A percentile compares a stretch with the other conserved stretches of the same genome.
These are phyloP conservation scores for Cercospora zeina DNA, from an alignment of 2,329 filamentous ascomycete genomes.

Conservation along the genomic window DNA sequence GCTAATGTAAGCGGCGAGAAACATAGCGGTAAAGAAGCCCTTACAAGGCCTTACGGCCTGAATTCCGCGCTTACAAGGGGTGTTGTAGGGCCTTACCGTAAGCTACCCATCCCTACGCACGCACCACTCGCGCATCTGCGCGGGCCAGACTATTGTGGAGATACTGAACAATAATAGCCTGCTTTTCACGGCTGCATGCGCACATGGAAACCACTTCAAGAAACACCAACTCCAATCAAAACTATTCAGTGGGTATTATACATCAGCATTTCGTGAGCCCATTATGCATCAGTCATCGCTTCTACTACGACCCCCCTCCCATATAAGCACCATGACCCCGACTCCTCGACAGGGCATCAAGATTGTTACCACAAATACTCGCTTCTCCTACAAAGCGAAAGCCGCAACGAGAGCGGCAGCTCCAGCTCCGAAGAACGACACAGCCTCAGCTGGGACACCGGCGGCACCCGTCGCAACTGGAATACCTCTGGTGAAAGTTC, in stretches of 20 bases:
- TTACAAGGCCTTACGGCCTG: too few species aligned
- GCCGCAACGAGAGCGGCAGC: conserved; percentile 15
- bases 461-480: conserved; percentile 2
- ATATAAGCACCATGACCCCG: not conserved
- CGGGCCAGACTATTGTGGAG: too few species aligned
- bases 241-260: not conserved
- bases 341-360: not conserved
- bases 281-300: not conserved
- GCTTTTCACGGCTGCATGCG: not conserved
- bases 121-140: too few species aligned
- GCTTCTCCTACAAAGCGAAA: conserved; percentile 6
- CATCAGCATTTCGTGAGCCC: not conserved
- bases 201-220: not conserved
- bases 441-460: conserved; percentile 10
- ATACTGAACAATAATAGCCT: too few species aligned
- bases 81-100: too few species aligned
- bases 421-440: conserved; percentile 6
- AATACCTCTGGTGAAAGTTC: conserved; percentile 1
- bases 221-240: not conserved
- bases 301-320: not conserved
- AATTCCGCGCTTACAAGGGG: too few species aligned
- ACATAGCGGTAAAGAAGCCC: too few species aligned
- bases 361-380: not conserved
- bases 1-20: too few species aligned
- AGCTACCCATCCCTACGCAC: too few species aligned